Evolutionary conservation across 2,329 filamentous ascomycete species (phyloP), one percentile per base, ranked within the genome.

Genomic region (Colletotrichum cereale): DNA sequence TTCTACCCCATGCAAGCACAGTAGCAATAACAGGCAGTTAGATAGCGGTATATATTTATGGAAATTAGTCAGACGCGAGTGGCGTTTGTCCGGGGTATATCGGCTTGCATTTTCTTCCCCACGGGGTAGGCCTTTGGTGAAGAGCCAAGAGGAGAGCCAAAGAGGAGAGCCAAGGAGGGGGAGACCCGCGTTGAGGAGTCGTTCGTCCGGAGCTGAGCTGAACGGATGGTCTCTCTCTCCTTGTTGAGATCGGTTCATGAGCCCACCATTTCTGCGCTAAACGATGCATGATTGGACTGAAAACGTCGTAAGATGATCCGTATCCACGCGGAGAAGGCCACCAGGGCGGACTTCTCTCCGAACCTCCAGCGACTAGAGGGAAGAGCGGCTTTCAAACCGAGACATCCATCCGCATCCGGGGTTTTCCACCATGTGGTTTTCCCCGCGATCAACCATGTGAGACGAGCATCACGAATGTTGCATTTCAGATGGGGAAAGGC

Each of bases 261-360:
- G n/a, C 62, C 47, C 40, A 38, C 58, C 40, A 42, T 24, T 31
- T 16, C n/a, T 10, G 57, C 57, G 18, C 42, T 26, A 34, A 26
- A 40, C 56, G 57, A 52, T 42, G 50, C 58, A 24, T 68, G 58
- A 68, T 60, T 71, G 68, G 68, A 10, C 68, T 62, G 65, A 47
- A 24, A 53, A 18, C 36, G 38, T 42, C 52, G 56, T 12, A 24
- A 29, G 40, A 34, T 31, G 34, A 34, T 61, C 47, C 53, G 44
- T 58, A 60, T 64, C 65, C 68, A 64, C 55, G 12, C 26, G 14
- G 12, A 12, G 42, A 61, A 50, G 52, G 12, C 21, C 12, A 5
- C 26, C 29, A 24, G 16, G 44, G 24, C 69, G 69, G 69, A 24
- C 26, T 72, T 72, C 47, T 40, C n/a, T n/a, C 69, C 62, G 63